Evolutionary conservation across 306 rosid genomes (phyloP).

Genomic region (Vigna unguiculata): DNA sequence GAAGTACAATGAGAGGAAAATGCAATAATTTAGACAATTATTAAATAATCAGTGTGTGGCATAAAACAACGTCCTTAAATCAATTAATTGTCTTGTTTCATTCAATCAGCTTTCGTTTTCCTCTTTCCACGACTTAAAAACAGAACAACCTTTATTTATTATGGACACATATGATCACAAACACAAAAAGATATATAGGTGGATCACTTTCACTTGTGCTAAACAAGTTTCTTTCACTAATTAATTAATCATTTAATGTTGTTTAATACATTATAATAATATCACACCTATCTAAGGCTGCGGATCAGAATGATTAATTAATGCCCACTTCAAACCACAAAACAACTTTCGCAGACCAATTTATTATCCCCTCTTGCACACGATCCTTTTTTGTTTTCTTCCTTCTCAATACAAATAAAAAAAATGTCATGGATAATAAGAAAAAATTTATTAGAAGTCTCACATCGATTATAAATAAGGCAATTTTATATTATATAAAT

Average conservation of each 20-base stretch:
- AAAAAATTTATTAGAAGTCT: too few species aligned
- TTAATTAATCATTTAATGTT: background rate
- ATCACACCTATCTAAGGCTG: slow-evolving; percentile 29
- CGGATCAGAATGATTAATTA: slow-evolving; percentile 37
- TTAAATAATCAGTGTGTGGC: slow-evolving; percentile 25
- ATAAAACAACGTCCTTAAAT: slow-evolving; percentile 34
- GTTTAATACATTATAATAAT: slow-evolving; percentile 33
- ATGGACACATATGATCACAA: slow-evolving; percentile 31
- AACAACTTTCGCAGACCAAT: slow-evolving; percentile 42
- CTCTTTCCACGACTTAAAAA: slow-evolving; percentile 21
- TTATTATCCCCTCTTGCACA: slow-evolving; percentile 31
- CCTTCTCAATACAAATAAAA: slow-evolving; percentile 25
- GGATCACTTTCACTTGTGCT: slow-evolving; percentile 37
- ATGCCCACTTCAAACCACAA: slow-evolving; percentile 49
- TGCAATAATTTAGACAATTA: slow-evolving; percentile 3
- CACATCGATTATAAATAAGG: too few species aligned
- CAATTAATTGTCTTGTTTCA: slow-evolving; percentile 43
- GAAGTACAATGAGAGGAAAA: background rate
- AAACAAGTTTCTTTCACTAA: slow-evolving; percentile 24
- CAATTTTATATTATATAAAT: too few species aligned
- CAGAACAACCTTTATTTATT: slow-evolving; percentile 5
- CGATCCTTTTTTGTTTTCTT: slow-evolving; percentile 43
- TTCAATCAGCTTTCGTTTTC: slow-evolving; percentile 26
- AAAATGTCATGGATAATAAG: too few species aligned
- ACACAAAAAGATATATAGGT: slow-evolving; percentile 25